Conservation (phyloP, 345 rosid species). For the Punica granatum region DNA sequence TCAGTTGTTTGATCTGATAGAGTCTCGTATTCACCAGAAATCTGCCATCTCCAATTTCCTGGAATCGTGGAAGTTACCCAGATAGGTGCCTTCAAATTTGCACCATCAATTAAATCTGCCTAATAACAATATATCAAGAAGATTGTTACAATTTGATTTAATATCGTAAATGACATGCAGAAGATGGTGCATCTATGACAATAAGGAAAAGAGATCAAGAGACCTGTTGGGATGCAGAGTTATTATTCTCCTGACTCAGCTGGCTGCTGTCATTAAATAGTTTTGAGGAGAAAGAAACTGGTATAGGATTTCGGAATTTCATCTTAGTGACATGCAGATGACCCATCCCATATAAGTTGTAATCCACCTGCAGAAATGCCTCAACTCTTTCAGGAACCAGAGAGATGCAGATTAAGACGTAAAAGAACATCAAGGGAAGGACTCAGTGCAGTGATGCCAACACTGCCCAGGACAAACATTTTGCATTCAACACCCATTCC, state of each 20-base stretch:
- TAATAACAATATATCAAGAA: conserved; percentile 25
- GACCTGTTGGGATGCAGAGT: conserved; percentile 34
- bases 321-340: conserved; percentile 70
- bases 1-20: conserved; percentile 29
- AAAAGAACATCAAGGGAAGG: neutral
- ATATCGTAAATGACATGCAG: neutral
- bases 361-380: conserved; percentile 55
- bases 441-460: neutral
- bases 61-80: conserved; percentile 78
- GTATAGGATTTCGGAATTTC: conserved; percentile 81
- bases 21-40: conserved; percentile 33
- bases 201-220: conserved; percentile 2
- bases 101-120: conserved; percentile 49
- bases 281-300: conserved; percentile 36
- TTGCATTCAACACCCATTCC: neutral
- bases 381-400: conserved; percentile 2
- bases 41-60: conserved; percentile 66
- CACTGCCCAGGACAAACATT: neutral
- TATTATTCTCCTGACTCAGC: conserved; percentile 19
- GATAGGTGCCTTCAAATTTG: conserved; percentile 33
- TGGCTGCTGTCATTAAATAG: conserved; percentile 21
- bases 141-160: neutral
- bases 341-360: conserved; percentile 94
- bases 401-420: neutral
- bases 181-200: conserved; percentile 9